Evolutionary conservation across 1,139 yeast genomes (phyloP).

Genomic region (Candida sp.): DNA sequence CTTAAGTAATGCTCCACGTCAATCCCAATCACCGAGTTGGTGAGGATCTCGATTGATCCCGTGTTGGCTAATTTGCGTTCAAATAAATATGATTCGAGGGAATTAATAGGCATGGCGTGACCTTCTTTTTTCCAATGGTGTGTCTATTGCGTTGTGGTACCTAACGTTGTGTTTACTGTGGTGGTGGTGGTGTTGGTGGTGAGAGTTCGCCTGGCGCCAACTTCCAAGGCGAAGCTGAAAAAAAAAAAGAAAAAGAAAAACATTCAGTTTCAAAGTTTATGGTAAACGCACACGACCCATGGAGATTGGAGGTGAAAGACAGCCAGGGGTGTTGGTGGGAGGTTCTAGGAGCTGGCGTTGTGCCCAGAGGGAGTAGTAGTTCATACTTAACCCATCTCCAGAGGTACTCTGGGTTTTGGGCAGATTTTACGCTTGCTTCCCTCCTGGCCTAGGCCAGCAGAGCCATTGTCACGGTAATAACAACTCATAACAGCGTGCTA

Average conservation of each 20-base stretch:
- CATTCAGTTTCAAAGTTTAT: not conserved
- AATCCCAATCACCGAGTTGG: conserved; percentile 77
- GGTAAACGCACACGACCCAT: not conserved
- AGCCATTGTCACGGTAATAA: too few species aligned
- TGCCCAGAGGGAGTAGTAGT: too few species aligned
- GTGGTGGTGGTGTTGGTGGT: not conserved
- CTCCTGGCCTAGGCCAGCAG: too few species aligned
- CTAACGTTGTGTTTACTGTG: not conserved
- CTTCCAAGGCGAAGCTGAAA: not conserved
- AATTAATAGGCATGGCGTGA: conserved; percentile 56
- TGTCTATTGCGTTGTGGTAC: not conserved
- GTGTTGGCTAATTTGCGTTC: conserved; percentile 71
- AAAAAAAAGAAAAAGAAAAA: not conserved
- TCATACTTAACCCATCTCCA: too few species aligned
- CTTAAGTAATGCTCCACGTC: conserved; percentile 83
- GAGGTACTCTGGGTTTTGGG: too few species aligned
- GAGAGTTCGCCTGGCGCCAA: not conserved
- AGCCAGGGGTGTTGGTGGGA: too few species aligned
- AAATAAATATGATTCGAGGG: conserved; percentile 72
- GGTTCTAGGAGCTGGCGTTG: too few species aligned
- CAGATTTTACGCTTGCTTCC: too few species aligned
- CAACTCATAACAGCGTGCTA: too few species aligned
- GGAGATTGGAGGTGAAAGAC: not conserved
- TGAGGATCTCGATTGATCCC: conserved; percentile 67
- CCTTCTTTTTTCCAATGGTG: not conserved